A percentile compares a stretch with the other conserved stretches of the same genome.
phyloP scores from a whole-genome alignment of 805 yeast genomes.

The Suhomyces sp. region DNA sequence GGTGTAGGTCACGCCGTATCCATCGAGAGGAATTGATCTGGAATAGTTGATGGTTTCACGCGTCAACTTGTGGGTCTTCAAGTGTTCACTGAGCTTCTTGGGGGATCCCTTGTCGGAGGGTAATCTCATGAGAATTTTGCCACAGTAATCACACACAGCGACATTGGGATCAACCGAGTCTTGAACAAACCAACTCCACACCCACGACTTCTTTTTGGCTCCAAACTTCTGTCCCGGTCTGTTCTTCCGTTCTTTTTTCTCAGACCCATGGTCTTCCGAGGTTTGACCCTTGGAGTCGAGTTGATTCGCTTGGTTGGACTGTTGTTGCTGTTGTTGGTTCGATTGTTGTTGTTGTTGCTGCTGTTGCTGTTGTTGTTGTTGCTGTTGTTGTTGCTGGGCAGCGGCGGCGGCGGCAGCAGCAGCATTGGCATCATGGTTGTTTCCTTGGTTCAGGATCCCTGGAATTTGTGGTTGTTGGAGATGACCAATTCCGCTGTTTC shows the following conservation, averaged over 20 bases:
- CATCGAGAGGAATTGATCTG: constrained; percentile 39
- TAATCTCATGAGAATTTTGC: constrained; percentile 47
- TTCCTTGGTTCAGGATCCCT: constrained; percentile 6
- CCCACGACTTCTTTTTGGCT: constrained; percentile 63
- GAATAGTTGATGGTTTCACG: constrained; percentile 41
- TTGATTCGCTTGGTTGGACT: neutral
- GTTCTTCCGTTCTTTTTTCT: constrained; percentile 36
- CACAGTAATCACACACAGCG: constrained; percentile 57
- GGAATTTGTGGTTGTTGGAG: constrained; percentile 9
- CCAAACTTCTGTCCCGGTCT: constrained; percentile 59
- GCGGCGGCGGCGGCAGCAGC: neutral
- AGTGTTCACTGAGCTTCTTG: constrained; percentile 56
- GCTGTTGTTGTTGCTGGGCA: constrained; percentile 1
- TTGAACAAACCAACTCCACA: constrained; percentile 61
- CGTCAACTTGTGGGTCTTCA: constrained; percentile 52
- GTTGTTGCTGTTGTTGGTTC: neutral
- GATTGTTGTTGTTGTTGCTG: constrained; percentile 5
- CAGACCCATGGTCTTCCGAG: neutral
- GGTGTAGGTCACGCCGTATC: constrained; percentile 35
- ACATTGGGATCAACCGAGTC: constrained; percentile 46
- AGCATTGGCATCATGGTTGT: constrained; percentile 3
- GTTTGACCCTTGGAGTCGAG: neutral
- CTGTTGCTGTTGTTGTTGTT: constrained; percentile 3
- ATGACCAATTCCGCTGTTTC: constrained; percentile 4
- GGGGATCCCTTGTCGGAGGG: constrained; percentile 59